These are phyloP conservation scores for Leptomonas pyrrhocoris DNA, from an alignment of 208 protist genomes.

Conservation along the genomic window DNA sequence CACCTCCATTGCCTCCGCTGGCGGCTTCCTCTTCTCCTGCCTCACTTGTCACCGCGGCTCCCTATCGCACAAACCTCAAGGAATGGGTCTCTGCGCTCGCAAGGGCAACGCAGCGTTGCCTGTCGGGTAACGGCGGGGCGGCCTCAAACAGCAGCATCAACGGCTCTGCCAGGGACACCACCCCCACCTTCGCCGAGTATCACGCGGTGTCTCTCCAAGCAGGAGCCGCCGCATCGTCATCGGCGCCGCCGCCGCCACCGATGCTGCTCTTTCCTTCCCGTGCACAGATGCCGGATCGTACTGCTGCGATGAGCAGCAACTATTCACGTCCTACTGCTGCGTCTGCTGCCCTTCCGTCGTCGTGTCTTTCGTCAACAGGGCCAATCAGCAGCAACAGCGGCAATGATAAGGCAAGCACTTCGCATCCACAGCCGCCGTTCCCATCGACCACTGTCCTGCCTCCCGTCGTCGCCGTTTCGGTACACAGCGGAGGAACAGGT, in stretches of 20 bases:
- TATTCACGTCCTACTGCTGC: too few relatives aligned
- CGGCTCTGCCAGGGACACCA: background rate
- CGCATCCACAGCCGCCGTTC: too few relatives aligned
- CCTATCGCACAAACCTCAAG: slow-evolving; percentile 34
- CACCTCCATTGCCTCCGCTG: background rate
- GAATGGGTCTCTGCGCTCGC: slow-evolving; percentile 31
- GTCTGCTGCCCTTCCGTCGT: too few relatives aligned
- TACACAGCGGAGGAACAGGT: too few relatives aligned
- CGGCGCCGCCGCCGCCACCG: background rate
- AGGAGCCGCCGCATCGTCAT: background rate
- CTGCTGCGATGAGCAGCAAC: background rate
- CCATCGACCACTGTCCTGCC: too few relatives aligned
- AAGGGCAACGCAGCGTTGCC: slow-evolving; percentile 13
- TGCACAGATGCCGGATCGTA: background rate
- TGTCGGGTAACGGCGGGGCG: background rate
- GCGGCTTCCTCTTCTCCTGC: too few relatives aligned
- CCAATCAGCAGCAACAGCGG: too few relatives aligned
- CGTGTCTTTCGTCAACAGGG: too few relatives aligned
- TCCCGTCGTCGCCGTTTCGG: too few relatives aligned
- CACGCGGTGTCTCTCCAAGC: background rate
- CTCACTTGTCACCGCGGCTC: background rate
- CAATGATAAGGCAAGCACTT: too few relatives aligned
- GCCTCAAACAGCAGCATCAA: background rate
- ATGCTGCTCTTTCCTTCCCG: background rate
- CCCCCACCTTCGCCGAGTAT: background rate